Conservation (phyloP, 2,329 filamentous ascomycete genomes). For the Trichophyton equinum region DNA sequence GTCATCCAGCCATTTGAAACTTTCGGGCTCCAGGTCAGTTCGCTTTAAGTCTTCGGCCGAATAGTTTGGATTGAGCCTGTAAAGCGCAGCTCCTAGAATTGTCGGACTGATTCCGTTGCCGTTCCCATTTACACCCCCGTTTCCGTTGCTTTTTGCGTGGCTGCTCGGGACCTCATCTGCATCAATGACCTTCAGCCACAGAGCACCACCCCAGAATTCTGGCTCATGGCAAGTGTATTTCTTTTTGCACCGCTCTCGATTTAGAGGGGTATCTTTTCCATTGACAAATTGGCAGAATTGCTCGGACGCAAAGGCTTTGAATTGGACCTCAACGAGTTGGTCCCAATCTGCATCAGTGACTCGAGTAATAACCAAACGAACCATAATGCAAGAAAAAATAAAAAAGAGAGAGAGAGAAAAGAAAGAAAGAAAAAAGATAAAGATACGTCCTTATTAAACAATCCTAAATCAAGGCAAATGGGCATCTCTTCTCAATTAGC, state of each 20-base stretch:
- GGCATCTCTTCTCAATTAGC: not conserved
- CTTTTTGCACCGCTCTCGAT: slow-evolving; percentile 9
- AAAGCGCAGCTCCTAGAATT: slow-evolving; percentile 9
- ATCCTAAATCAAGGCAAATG: not conserved
- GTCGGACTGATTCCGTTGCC: not conserved
- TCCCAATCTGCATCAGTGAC: slow-evolving; percentile 11
- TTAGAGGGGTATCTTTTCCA: slow-evolving; percentile 7
- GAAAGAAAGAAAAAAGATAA: too few relatives aligned
- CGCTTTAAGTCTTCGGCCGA: not conserved
- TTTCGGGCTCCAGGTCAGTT: slow-evolving; percentile 3
- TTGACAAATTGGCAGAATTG: slow-evolving; percentile 6
- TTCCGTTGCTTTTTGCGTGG: not conserved
- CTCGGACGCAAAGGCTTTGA: slow-evolving; percentile 10
- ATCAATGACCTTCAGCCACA: slow-evolving; percentile 12
- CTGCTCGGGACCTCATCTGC: not conserved
- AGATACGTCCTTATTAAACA: not conserved
- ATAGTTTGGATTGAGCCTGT: slow-evolving; percentile 8
- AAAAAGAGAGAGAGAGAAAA: too few relatives aligned
- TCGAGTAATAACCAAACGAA: slow-evolving; percentile 4
- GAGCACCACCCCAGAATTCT: not conserved
- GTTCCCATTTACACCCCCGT: not conserved
- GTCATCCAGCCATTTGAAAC: slow-evolving; percentile 12
- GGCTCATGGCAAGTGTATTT: not conserved
- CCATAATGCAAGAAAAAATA: not conserved
- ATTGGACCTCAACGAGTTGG: slow-evolving; percentile 10